Evolutionary conservation across 495 filamentous ascomycete species (phyloP).

Genomic region (Penicillium arizonense): DNA sequence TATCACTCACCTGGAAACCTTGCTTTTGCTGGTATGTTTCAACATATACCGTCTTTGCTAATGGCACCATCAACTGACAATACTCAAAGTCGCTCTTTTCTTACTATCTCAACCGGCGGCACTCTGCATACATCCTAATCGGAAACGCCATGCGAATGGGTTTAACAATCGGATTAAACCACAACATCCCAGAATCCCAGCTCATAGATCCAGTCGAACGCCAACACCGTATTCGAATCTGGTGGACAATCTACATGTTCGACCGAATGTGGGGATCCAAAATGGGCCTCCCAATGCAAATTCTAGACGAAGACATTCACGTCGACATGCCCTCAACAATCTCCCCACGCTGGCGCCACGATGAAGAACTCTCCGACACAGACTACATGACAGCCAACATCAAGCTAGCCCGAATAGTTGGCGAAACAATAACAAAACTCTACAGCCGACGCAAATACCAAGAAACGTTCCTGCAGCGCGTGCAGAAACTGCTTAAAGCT

Average conservation of each 20-base stretch:
- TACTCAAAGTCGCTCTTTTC: constrained; percentile 39
- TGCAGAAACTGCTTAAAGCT: constrained; percentile 43
- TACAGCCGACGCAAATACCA: constrained; percentile 45
- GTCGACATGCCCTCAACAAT: constrained; percentile 43
- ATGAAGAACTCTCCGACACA: constrained; percentile 42
- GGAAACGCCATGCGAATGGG: constrained; percentile 44
- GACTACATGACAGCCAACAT: constrained; percentile 43
- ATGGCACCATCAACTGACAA: background rate
- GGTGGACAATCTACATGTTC: constrained; percentile 51
- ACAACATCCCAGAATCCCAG: constrained; percentile 48
- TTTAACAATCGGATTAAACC: constrained; percentile 43
- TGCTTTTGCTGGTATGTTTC: constrained; percentile 35
- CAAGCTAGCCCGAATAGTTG: constrained; percentile 40
- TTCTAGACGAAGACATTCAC: constrained; percentile 48
- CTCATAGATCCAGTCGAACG: constrained; percentile 42
- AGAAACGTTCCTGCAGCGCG: constrained; percentile 43
- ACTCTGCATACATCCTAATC: constrained; percentile 41
- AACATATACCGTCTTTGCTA: background rate
- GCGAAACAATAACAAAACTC: constrained; percentile 40
- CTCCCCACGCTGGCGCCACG: constrained; percentile 30
- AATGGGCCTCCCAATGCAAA: constrained; percentile 45
- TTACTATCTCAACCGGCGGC: constrained; percentile 44
- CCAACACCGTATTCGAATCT: constrained; percentile 44
- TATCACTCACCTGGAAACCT: constrained; percentile 41
- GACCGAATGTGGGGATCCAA: constrained; percentile 49